Evolutionary conservation across 345 rosid species (phyloP), one percentile per base, ranked within the genome.

Genomic region (Noccaea bulbosa): DNA sequence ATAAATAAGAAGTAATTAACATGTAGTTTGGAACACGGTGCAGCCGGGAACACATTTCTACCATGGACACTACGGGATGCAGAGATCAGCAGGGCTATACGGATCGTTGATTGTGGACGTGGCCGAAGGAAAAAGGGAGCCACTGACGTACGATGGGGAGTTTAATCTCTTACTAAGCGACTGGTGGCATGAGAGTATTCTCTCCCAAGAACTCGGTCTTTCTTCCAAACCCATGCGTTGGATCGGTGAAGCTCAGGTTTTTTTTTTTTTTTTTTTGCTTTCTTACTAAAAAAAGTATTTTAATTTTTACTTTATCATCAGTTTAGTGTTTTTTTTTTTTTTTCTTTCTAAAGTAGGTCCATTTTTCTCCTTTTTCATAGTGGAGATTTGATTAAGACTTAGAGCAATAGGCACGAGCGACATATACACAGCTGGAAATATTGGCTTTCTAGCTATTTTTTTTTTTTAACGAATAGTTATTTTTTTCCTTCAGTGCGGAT

Each of bases 51-150:
- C 97, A 61, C 84, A 86, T 54, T 87, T 90, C 62, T 93, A 90
- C 73, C 96, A 93, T 61, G 98, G 90, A 35, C 97, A 93, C 67
- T 79, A 77, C 27, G 97, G 97, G 7, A 93, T 90, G 96, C 97
- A 90, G 75, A 87, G 98, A 65, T 82, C 91, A 45, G 91, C 90
- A 9, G 96, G 98, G 10, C 50, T 90, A 0, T 88, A 88, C 17
- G 96, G 93, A 8, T 81, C 89, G 0, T 30, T 93, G 37, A 85
- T 93, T 0, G 87, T 87, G 0, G 82, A 87, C 7, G 83, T 78
- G 37, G 85, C 81, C 3, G 70, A 85, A 20, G 87, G 85, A 48
- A 47, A 82, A 73, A 80, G 20, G 34, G 98, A 88, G 46, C 80
- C 86, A 1, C 82, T 93, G 64, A 86, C 79, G 9, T 91, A 91